Evolutionary conservation across 768 basidiomycete species (phyloP), one percentile per base, ranked within the genome.

Genomic region (Hemileccinum impolitum): DNA sequence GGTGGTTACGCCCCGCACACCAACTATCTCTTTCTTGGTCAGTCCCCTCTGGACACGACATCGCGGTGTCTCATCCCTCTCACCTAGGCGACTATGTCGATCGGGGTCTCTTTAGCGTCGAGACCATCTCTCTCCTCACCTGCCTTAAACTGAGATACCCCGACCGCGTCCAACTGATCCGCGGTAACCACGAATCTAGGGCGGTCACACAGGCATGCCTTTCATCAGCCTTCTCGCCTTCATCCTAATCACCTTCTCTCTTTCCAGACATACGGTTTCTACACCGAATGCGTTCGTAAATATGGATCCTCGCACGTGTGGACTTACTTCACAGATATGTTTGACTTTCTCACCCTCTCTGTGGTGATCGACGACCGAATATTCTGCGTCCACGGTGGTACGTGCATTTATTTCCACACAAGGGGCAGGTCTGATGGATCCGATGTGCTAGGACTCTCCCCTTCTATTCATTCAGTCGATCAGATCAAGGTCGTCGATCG

Each of bases 271-370:
- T 99, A 98, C 63, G 96, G 96, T 12, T 99, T 99, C 75, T 99
- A 99, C 70, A 90, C 92, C 32, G 96, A 99, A 76, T 98, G 96
- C 63, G 85, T 95, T 18, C 81, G 94, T 36, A 99, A 99, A 72
- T 99, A 99, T 60, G 94, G 94, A 47, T 87, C 90, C 2, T 85
- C 94, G 28, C 87, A 89, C 59, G 95, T 97, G 30, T 99, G 96
- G 96, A 94, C 92, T 23, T 97, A 98, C 70, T 98, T 99, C 63
- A 99, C 96, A 51, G 96, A 99, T 72, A 96, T 99, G 95, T 99
- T 99, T 70, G 96, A 99, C 75, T 99, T 94, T 74, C 72, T 99
- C 58, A 98, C 96, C 11, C 75, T 99, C 48, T 94, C 91, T 30
- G 94, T 95, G 48, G 96, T 99, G 53, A 97, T 99, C 60, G 96